Base-by-base conservation (phyloP, 1,284 basidiomycete genomes). In the Meira miltonrushii region DNA sequence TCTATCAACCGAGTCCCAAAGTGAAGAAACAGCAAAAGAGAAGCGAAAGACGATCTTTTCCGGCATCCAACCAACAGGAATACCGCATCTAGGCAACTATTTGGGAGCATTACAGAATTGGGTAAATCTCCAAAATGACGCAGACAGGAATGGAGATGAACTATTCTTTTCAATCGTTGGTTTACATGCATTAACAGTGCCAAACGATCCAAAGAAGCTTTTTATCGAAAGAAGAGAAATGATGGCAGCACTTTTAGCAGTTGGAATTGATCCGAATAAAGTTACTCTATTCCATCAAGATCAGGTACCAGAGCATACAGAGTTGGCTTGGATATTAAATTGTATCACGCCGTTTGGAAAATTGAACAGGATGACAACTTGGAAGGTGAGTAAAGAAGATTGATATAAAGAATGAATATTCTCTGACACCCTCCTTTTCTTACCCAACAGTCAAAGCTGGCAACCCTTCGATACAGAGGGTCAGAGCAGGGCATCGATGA, bases 71-170 rank as follows among this genome's bases (percentile, higher is more conserved):
- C 87, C 88, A 0, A 91, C 88, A 7, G 90, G 91, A 0, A 85
- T 88, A 3, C 88, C 90, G 48, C 91, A 93, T 81, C 83, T 96
- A 69, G 93, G 93, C 47, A 97, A 96, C 79, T 90, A 92, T 71
- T 83, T 96, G 1, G 93, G 93, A 6, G 92, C 92, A 0, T 82
- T 94, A 17, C 84, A 85, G 37, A 92, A 91, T 77, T 95, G 92
- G 92, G 87, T 90, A 39, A 83, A 84, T 54, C 81, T 93, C 13
- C 90, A 92, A 76, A 88, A 78, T 41, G 46, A 59, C 54, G 40
- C 39, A 9, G 7, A 11, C 8, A 47, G 11, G n/a, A n/a, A 13
- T n/a, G 41, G 39, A 41, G 51, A 47, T 21, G 19, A 33, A 15
- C 60, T 73, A 21, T 72, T 59, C 90, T 95, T 91, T 78, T 88